Percentiles rank a stretch among this genome's conserved stretches.
phyloP scores from a whole-genome alignment of 768 basidiomycete species.

The Floccularia luteovirens region DNA sequence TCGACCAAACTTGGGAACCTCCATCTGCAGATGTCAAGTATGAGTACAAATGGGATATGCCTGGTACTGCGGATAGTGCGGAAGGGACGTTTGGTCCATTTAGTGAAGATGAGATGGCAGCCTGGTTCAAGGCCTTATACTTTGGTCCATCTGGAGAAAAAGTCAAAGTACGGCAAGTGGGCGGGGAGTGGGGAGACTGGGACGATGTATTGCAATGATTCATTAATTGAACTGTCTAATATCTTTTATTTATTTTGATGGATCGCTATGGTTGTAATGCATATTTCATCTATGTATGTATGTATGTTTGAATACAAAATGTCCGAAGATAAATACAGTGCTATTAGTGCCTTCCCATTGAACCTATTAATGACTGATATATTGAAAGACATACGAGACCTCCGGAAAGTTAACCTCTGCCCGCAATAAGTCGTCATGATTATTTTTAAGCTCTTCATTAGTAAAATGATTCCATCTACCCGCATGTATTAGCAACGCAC shows the following conservation, averaged over 20 bases:
- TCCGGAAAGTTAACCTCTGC: constrained; percentile 80
- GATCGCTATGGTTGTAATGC: constrained; percentile 9
- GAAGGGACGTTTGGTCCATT: constrained; percentile 74
- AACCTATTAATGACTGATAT: constrained; percentile 68
- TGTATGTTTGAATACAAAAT: constrained; percentile 1
- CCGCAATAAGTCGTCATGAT: constrained; percentile 92
- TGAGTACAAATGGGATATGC: constrained; percentile 76
- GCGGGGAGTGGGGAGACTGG: constrained; percentile 73
- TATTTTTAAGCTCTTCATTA: constrained; percentile 78
- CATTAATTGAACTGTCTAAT: constrained; percentile 5
- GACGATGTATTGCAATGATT: constrained; percentile 48
- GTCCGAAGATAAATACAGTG: not conserved
- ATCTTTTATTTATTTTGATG: constrained; percentile 6
- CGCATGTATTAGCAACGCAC: not conserved
- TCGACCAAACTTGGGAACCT: constrained; percentile 64
- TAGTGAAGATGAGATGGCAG: constrained; percentile 67
- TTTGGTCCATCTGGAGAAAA: constrained; percentile 77
- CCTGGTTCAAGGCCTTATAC: constrained; percentile 76
- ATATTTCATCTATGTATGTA: constrained; percentile 9
- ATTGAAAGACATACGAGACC: constrained; percentile 95
- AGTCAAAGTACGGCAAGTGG: constrained; percentile 60
- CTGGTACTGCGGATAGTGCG: constrained; percentile 34
- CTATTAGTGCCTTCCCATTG: not conserved
- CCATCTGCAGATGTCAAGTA: constrained; percentile 71
- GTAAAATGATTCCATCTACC: constrained; percentile 96